Evolutionary conservation across 495 filamentous ascomycete genomes (phyloP).

Genomic region (Aspergillus sclerotiicarbonarius): DNA sequence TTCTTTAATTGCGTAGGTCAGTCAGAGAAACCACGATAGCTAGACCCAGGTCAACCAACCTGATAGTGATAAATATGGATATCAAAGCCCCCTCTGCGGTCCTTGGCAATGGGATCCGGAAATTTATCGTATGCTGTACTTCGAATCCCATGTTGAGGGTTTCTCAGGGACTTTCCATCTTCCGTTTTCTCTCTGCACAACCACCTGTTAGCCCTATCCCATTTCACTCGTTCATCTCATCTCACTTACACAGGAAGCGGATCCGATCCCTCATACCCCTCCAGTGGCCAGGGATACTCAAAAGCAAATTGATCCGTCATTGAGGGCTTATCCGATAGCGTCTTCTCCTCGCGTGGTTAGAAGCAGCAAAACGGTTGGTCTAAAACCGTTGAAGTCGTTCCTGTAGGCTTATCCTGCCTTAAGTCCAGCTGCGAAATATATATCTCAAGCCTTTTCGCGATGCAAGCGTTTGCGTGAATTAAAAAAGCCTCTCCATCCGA

Average conservation of each 20-base stretch:
- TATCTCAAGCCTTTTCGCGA: not conserved
- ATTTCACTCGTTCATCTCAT: not conserved
- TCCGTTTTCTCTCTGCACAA: constrained; percentile 42
- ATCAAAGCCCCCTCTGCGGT: constrained; percentile 62
- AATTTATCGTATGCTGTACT: constrained; percentile 68
- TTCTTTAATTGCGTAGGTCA: constrained; percentile 32
- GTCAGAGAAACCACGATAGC: not conserved
- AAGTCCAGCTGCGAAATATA: not conserved
- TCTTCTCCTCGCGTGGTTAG: not conserved
- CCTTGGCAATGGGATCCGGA: constrained; percentile 60
- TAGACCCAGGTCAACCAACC: constrained; percentile 18
- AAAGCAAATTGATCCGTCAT: constrained; percentile 42
- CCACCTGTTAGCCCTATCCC: not conserved
- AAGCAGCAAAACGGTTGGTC: not conserved
- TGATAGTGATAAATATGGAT: constrained; percentile 78
- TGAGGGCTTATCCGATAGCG: not conserved
- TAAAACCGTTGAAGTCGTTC: too few relatives aligned
- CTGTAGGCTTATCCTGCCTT: not conserved
- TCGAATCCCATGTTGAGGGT: constrained; percentile 52
- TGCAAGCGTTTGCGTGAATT: not conserved
- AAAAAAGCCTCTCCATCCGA: not conserved
- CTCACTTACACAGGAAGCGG: constrained; percentile 58
- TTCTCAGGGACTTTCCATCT: constrained; percentile 66
- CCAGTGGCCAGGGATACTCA: constrained; percentile 63
- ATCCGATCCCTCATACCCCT: constrained; percentile 61